phyloP scores from a whole-genome alignment of 2,329 filamentous ascomycete genomes.

The Ceratocystis colombiana region DNA sequence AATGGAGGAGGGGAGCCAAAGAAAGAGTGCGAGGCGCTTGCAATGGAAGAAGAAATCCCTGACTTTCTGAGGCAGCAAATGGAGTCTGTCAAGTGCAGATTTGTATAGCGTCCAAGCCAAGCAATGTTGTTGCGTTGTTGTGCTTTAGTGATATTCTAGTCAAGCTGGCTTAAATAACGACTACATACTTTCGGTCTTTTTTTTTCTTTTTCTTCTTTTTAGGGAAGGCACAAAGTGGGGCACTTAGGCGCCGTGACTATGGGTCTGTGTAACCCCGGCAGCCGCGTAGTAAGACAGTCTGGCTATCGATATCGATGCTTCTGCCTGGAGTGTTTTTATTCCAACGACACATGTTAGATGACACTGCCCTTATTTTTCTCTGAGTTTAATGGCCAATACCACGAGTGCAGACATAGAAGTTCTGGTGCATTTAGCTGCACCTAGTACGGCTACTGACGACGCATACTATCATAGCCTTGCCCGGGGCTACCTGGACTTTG shows the following conservation, averaged over 20 bases:
- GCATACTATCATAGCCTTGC: constrained; percentile 41
- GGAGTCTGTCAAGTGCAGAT: too few relatives aligned
- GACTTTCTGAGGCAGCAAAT: neutral
- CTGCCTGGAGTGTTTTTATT: constrained; percentile 3
- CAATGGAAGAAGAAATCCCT: neutral
- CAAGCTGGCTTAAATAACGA: neutral
- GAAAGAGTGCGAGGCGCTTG: neutral
- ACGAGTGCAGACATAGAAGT: constrained; percentile 39
- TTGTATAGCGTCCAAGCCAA: too few relatives aligned
- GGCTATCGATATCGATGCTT: neutral
- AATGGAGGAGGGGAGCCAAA: neutral
- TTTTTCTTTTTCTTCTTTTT: neutral
- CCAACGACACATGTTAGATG: neutral
- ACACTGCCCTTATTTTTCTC: neutral
- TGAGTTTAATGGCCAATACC: neutral
- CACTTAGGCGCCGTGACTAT: neutral
- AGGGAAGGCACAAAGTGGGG: neutral
- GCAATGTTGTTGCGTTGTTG: too few relatives aligned
- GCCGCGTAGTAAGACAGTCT: neutral
- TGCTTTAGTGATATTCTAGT: neutral
- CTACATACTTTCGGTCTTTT: neutral
- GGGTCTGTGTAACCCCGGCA: neutral
- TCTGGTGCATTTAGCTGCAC: constrained; percentile 46
- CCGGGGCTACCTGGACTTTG: constrained; percentile 42
- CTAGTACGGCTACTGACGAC: constrained; percentile 42